Conservation (phyloP, 2,329 filamentous ascomycete species). For the Pseudopithomyces maydicus region DNA sequence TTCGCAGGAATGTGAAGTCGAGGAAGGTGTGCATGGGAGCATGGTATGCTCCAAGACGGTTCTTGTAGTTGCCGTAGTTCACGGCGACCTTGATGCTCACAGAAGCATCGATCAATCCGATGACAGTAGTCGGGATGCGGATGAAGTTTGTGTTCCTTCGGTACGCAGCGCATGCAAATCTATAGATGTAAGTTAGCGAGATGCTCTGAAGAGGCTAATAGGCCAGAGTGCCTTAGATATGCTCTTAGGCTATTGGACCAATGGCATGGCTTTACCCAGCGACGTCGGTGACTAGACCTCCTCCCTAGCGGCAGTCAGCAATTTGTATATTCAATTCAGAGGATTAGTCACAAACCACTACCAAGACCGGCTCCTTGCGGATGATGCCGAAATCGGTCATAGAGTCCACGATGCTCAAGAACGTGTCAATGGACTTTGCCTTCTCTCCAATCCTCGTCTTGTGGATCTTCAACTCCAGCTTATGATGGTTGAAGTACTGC, state of each 20-base stretch:
- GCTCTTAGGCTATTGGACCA: constrained; percentile 45
- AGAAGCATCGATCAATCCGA: constrained; percentile 75
- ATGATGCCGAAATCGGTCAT: constrained; percentile 76
- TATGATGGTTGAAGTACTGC: constrained; percentile 69
- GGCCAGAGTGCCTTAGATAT: constrained; percentile 58
- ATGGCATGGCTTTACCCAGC: constrained; percentile 63
- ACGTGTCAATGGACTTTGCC: constrained; percentile 73
- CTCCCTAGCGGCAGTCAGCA: constrained; percentile 48
- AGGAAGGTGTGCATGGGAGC: constrained; percentile 74
- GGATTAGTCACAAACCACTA: constrained; percentile 31
- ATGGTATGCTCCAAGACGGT: constrained; percentile 74
- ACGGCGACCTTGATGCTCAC: constrained; percentile 80
- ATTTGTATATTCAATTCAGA: neutral
- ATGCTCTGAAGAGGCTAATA: constrained; percentile 23
- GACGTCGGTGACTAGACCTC: constrained; percentile 74
- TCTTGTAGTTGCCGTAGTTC: constrained; percentile 79
- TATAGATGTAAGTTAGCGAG: constrained; percentile 26
- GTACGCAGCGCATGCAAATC: constrained; percentile 69
- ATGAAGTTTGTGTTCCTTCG: constrained; percentile 76
- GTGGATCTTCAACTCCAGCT: constrained; percentile 67
- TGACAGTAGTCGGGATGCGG: constrained; percentile 74
- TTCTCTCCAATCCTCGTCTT: constrained; percentile 78
- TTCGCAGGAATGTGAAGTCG: constrained; percentile 74
- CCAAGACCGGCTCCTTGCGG: constrained; percentile 58
- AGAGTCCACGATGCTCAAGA: constrained; percentile 71